Evolutionary conservation across 2,329 filamentous ascomycete genomes (phyloP), one percentile per base, ranked within the genome.

Genomic region (Madurella mycetomatis): DNA sequence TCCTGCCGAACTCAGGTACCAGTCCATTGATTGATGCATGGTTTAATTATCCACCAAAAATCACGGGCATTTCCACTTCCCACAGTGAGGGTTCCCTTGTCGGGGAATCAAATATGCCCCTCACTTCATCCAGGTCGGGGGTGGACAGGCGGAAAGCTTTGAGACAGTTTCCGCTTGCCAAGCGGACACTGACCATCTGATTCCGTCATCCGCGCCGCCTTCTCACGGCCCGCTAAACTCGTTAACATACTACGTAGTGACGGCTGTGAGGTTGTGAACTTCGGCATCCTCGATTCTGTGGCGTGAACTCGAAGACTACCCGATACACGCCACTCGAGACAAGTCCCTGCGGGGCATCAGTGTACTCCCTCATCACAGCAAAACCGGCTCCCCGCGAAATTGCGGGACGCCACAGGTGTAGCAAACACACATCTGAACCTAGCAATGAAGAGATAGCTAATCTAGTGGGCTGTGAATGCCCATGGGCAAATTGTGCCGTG

Each of bases 91-190:
- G 25, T 25, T 3, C 25, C 25, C 25, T 25, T 25, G 25, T 25
- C 25, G 4, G 25, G 25, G 25, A 25, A 25, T 25, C 25, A 25
- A 25, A 4, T 49, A 45, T 16, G 48, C 47, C 54, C 48, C 49
- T 57, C 54, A 51, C 42, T 43, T 47, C 46, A 47, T 52, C 54
- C 49, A 56, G 46, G 54, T 54, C 51, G 46, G 51, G 49, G 39
- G 40, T 43, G 31, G 42, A n/a, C 44, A 31, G 42, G 46, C 54
- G 52, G 52, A 44, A 52, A 41, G 51, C 44, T 37, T 53, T 56
- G 53, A 57, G 52, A 57, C 52, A 54, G 50, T 41, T 57, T 30
- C 55, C 58, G 54, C 47, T 15, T 53, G 57, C 59, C 59, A 57
- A 61, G 56, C 52, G 48, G 11, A 53, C 17, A 50, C 52, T 57